Conservation (phyloP, 306 rosid species). For the peach (Prunus persica) region DNA sequence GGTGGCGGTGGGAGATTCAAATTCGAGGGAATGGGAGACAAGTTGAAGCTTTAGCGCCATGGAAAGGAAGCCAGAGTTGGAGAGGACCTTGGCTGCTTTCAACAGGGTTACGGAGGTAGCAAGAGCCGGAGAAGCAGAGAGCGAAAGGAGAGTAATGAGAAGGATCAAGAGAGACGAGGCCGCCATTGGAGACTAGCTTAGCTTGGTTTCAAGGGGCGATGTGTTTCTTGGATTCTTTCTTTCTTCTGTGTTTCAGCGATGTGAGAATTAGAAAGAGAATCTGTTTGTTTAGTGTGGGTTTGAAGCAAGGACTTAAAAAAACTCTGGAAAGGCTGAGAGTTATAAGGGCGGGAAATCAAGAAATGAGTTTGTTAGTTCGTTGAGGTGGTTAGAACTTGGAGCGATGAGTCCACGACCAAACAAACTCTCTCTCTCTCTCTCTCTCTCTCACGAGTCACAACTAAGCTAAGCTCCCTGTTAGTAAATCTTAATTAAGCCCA, state of each 20-base stretch:
- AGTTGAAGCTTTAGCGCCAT: slow-evolving; percentile 42
- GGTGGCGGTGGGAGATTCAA: slow-evolving; percentile 35
- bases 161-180: neutral
- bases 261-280: neutral
- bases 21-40: slow-evolving; percentile 15
- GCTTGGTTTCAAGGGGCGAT: neutral
- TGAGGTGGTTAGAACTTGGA: neutral
- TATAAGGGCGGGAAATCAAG: slow-evolving; percentile 6
- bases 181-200: neutral
- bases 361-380: neutral
- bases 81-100: slow-evolving; percentile 22
- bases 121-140: neutral
- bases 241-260: neutral
- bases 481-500: no score
- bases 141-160: slow-evolving; percentile 6
- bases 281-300: neutral
- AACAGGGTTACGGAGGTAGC: slow-evolving; percentile 11
- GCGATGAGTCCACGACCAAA: no score
- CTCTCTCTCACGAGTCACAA: no score
- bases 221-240: neutral
- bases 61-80: slow-evolving; percentile 36
- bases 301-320: neutral
- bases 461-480: no score
- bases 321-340: neutral
- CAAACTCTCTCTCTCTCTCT: no score